Base-by-base conservation (phyloP, 768 basidiomycete genomes). In the Amanita inopinata region DNA sequence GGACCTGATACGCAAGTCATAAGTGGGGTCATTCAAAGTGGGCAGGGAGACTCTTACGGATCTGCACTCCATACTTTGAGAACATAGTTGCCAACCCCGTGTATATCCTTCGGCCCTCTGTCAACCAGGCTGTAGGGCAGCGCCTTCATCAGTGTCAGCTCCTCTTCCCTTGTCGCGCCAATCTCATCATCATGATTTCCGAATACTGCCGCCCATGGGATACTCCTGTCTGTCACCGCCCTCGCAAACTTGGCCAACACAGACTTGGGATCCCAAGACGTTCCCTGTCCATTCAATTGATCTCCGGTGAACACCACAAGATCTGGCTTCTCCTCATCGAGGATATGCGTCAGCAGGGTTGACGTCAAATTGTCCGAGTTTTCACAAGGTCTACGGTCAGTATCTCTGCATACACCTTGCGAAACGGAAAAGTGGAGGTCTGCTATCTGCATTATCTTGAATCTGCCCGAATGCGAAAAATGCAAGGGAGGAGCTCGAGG, bases 171-270 rank as follows among this genome's bases (percentile, higher is more conserved):
- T 20, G 63, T 51, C 46, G 51, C 69, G 51, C 81, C 83, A 38
- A 77, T 70, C 46, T 92, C 84, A 33, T 78, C 74, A 51, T 97
- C 94, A 59, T 99, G 94, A 55, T 99, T 97, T 1, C 94, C 94
- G 59, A 97, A 93, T 2, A 97, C 73, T 0, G 80, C 83, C 3
- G 89, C 78, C 93, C 93, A 99, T 0, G 93, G 86, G 27, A 94
- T 83, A 15, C 71, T 61, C 35, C 80, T 73, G 9, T 80, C 76
- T 10, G 82, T 83, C 4, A 86, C 87, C 0, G 79, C 76, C 22
- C 66, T 68, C 0, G 89, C 79, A 53, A 93, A 93, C 61, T 97
- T 97, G 10, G 92, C 83, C 5, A 97, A 64, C 3, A 94, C 83
- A 3, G 83, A 85, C 53, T 80, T 78, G 1, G 88, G 70, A 48